Conservation (phyloP, 2,329 filamentous ascomycete genomes). For the Ophiocordyceps camponoti-saundersi region DNA sequence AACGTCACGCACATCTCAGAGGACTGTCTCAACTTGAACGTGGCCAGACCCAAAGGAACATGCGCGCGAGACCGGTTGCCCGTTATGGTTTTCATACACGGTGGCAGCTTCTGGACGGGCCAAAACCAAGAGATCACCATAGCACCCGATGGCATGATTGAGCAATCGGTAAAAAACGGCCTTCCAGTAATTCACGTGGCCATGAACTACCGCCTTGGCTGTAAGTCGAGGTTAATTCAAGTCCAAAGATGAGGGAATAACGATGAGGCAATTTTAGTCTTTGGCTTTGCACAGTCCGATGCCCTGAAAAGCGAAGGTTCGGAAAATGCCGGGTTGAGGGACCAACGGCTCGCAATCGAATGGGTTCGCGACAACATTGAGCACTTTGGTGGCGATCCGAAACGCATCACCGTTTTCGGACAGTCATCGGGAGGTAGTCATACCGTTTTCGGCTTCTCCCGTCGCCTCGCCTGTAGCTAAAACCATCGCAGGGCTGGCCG, state of each 20-base stretch:
- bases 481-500: conserved; percentile 15
- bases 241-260: not conserved
- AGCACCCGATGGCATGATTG: conserved; percentile 25
- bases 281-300: conserved; percentile 10
- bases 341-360: conserved; percentile 29
- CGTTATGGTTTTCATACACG: conserved; percentile 19
- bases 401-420: conserved; percentile 32
- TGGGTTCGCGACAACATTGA: conserved; percentile 44
- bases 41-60: conserved; percentile 13
- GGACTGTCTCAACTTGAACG: conserved; percentile 18
- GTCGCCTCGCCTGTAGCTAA: not conserved
- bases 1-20: conserved; percentile 21
- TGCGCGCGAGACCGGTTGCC: conserved; percentile 10
- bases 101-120: conserved; percentile 15
- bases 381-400: conserved; percentile 47
- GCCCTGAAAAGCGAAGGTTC: conserved; percentile 6
- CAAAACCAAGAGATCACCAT: conserved; percentile 15
- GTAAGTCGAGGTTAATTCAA: too few species aligned
- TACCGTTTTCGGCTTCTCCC: not conserved
- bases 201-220: conserved; percentile 15
- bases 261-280: conserved; percentile 5
- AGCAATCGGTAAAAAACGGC: conserved; percentile 25
- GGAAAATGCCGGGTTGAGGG: conserved; percentile 30
- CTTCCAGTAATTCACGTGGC: conserved; percentile 16
- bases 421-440: conserved; percentile 13